Percentiles rank a stretch among this genome's conserved stretches.
phyloP scores from a whole-genome alignment of 805 yeast genomes.

The Diddensiella transvaalensis region DNA sequence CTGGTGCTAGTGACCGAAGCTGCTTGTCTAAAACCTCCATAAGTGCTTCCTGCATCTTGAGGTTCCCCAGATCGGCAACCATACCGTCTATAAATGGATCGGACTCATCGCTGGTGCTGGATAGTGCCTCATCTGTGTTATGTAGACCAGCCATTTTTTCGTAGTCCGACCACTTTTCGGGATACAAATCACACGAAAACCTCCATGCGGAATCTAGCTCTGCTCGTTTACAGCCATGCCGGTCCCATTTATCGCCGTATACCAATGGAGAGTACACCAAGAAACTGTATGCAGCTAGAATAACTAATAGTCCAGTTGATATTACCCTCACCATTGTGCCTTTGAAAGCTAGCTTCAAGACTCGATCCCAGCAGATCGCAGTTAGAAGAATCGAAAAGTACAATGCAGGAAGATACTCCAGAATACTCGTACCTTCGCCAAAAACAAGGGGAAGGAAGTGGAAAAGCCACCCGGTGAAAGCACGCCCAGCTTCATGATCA shows the following conservation, averaged over 20 bases:
- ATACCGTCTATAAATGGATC: background rate
- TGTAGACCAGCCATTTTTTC: background rate
- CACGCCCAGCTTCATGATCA: constrained; percentile 60
- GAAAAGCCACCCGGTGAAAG: constrained; percentile 63
- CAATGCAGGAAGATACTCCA: constrained; percentile 79
- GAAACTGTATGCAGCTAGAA: constrained; percentile 42
- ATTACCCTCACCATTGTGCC: background rate
- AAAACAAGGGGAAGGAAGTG: constrained; percentile 74
- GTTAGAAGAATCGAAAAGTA: constrained; percentile 67
- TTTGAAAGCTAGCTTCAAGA: constrained; percentile 11
- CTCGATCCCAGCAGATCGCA: constrained; percentile 56
- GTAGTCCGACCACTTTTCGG: background rate
- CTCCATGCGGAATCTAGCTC: constrained; percentile 6
- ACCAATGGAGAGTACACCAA: constrained; percentile 54
- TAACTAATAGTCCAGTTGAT: background rate
- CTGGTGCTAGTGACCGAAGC: background rate
- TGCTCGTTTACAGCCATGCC: background rate
- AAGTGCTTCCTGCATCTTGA: background rate
- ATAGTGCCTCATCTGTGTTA: background rate
- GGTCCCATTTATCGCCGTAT: constrained; percentile 59
- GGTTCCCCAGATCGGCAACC: background rate
- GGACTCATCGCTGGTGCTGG: background rate
- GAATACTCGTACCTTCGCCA: constrained; percentile 73
- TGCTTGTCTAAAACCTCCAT: background rate
- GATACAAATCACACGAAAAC: constrained; percentile 8